These are phyloP conservation scores for Hawksworthiomyces lignivorus DNA, from an alignment of 2,329 filamentous ascomycete species.

Conservation along the genomic window DNA sequence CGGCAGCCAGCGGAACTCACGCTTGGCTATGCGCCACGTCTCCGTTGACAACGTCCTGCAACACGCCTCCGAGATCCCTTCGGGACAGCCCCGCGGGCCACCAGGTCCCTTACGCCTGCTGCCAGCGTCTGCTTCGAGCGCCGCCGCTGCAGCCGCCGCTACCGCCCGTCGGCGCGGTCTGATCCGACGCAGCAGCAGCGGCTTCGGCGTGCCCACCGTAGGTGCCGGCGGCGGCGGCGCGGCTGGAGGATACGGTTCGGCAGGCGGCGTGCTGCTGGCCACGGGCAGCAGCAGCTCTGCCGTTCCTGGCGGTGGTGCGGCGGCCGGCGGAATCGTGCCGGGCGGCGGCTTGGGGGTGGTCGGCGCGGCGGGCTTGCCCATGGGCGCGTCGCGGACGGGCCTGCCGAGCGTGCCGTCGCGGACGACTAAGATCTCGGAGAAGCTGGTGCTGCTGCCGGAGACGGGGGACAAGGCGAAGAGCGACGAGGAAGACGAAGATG, in stretches of 20 bases:
- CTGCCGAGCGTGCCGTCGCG: conserved; percentile 65
- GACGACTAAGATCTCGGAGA: conserved; percentile 91
- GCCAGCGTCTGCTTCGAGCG: conserved; percentile 3
- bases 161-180: conserved; percentile 10
- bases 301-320: conserved; percentile 27
- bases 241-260: background rate
- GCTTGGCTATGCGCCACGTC: conserved; percentile 63
- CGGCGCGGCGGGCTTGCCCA: conserved; percentile 25
- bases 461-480: conserved; percentile 40
- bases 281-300: background rate
- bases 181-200: conserved; percentile 17
- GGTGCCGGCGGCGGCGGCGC: conserved; percentile 13
- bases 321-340: background rate
- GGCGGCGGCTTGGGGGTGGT: conserved; percentile 19
- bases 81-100: conserved; percentile 75
- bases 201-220: background rate
- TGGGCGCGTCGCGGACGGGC: conserved; percentile 29
- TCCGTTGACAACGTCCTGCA: conserved; percentile 92
- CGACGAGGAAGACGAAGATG: conserved; percentile 51
- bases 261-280: no score
- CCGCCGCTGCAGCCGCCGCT: conserved; percentile 5
- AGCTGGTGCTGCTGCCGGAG: conserved; percentile 89
- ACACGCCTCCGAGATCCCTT: conserved; percentile 89
- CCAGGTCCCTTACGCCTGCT: conserved; percentile 45
- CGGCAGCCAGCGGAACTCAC: conserved; percentile 15